These are phyloP conservation scores for Metschnikowia reukaufii DNA, from an alignment of 805 yeast genomes.

Conservation along the genomic window DNA sequence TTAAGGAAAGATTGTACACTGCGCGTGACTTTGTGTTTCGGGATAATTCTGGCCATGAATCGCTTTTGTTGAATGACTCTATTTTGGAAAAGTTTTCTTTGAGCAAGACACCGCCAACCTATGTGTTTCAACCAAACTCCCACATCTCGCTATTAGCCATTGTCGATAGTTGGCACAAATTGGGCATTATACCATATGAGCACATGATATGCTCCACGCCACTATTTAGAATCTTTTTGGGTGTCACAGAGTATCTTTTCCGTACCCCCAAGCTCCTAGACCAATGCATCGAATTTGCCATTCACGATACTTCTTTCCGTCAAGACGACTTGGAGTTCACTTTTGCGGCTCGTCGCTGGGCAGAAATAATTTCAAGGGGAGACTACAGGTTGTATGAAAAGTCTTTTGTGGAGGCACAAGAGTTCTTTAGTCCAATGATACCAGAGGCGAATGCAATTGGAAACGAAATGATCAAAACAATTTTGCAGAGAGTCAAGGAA, in stretches of 20 bases:
- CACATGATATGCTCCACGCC: slow-evolving; percentile 98
- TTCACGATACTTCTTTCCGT: slow-evolving; percentile 65
- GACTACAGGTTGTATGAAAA: slow-evolving; percentile 68
- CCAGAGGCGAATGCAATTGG: slow-evolving; percentile 87
- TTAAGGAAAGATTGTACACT: slow-evolving; percentile 54
- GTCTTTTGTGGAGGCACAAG: slow-evolving; percentile 76
- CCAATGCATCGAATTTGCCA: slow-evolving; percentile 71
- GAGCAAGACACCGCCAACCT: slow-evolving; percentile 66
- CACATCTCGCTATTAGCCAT: slow-evolving; percentile 87
- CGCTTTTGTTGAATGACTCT: slow-evolving; percentile 72
- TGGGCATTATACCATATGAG: slow-evolving; percentile 89
- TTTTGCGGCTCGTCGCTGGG: slow-evolving; percentile 88
- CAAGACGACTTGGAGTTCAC: slow-evolving; percentile 92
- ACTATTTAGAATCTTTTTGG: slow-evolving; percentile 81
- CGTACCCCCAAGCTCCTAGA: slow-evolving; percentile 83
- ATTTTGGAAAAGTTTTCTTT: slow-evolving; percentile 78
- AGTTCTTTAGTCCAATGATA: slow-evolving; percentile 82
- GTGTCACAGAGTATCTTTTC: slow-evolving; percentile 90
- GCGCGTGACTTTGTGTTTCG: slow-evolving; percentile 82
- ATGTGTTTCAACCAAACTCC: slow-evolving; percentile 69
- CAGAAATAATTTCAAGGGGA: slow-evolving; percentile 73
- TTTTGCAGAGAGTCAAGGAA: slow-evolving; percentile 46
- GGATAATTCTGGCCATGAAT: slow-evolving; percentile 53
- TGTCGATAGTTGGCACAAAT: slow-evolving; percentile 88
- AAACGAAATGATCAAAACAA: slow-evolving; percentile 89